These are phyloP conservation scores for Globisporangium carolinianum DNA, from an alignment of 352 stramenopile species.

Conservation along the genomic window DNA sequence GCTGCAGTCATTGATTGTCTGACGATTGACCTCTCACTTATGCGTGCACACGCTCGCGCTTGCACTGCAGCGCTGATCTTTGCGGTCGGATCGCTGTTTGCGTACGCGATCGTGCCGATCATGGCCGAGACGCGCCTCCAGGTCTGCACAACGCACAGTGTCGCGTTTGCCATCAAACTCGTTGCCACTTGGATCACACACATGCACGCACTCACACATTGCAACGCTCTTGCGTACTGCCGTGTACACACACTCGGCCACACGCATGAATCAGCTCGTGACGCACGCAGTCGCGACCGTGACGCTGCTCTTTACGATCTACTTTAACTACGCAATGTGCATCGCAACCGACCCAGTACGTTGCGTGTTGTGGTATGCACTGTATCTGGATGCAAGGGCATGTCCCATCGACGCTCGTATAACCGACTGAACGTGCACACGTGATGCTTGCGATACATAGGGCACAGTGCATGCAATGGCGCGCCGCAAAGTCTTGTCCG, in stretches of 20 bases:
- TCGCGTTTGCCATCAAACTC: neutral
- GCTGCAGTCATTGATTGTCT: neutral
- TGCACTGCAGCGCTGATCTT: constrained; percentile 29
- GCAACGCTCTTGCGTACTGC: too few relatives aligned
- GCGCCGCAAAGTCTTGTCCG: neutral
- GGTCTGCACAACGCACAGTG: constrained; percentile 9
- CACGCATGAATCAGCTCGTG: constrained; percentile 15
- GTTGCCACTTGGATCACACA: neutral
- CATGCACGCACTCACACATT: neutral
- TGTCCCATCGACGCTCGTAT: too few relatives aligned
- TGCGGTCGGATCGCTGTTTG: constrained; percentile 29
- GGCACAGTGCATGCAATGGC: constrained; percentile 3
- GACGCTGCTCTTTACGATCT: constrained; percentile 53
- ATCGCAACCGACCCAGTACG: constrained; percentile 48
- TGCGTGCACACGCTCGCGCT: neutral
- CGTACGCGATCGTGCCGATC: constrained; percentile 48
- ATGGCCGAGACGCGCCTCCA: constrained; percentile 29
- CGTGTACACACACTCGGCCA: neutral
- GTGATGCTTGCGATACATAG: neutral
- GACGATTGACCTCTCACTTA: neutral
- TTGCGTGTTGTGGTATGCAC: neutral
- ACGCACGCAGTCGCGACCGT: constrained; percentile 23
- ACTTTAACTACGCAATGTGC: constrained; percentile 73
- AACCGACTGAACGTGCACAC: too few relatives aligned
- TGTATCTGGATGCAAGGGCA: neutral